These are phyloP conservation scores for Eimeria maxima DNA, from an alignment of 169 alveolate genomes.

Conservation along the genomic window DNA sequence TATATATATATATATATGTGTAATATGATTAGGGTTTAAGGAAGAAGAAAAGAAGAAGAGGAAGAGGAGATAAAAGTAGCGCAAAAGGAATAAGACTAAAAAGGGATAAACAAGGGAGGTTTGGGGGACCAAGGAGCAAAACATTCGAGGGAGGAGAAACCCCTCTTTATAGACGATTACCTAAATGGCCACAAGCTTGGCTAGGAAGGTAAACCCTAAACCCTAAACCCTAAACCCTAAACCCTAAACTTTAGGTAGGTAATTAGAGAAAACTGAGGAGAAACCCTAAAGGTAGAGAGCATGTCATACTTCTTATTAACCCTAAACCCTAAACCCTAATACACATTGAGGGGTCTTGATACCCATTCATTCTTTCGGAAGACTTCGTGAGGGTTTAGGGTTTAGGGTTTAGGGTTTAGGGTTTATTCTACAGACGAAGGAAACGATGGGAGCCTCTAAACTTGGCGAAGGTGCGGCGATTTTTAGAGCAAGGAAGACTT, in stretches of 20 bases:
- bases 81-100: constrained; percentile 90
- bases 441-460: constrained; percentile 89
- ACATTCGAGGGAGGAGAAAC: no score
- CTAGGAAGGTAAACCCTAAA: constrained; percentile 73
- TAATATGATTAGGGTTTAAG: constrained; percentile 86
- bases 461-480: constrained; percentile 90
- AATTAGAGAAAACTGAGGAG: no score
- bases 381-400: not conserved
- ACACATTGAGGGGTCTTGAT: not conserved
- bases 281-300: not conserved
- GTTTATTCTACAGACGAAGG: constrained; percentile 84
- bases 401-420: constrained; percentile 13
- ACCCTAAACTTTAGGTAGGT: not conserved
- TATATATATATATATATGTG: not conserved
- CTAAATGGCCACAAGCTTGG: constrained; percentile 93
- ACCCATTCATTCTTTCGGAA: not conserved
- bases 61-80: constrained; percentile 87
- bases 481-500: constrained; percentile 92
- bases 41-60: constrained; percentile 82
- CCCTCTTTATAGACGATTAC: constrained; percentile 90
- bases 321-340: not conserved
- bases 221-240: not conserved
- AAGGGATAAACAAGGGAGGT: constrained; percentile 87
- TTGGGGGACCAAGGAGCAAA: no score
- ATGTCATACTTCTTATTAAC: no score